A percentile compares a stretch with the other conserved stretches of the same genome.
Conservation (phyloP, 2,329 filamentous ascomycete genomes). For the Epichloe bromicola region DNA sequence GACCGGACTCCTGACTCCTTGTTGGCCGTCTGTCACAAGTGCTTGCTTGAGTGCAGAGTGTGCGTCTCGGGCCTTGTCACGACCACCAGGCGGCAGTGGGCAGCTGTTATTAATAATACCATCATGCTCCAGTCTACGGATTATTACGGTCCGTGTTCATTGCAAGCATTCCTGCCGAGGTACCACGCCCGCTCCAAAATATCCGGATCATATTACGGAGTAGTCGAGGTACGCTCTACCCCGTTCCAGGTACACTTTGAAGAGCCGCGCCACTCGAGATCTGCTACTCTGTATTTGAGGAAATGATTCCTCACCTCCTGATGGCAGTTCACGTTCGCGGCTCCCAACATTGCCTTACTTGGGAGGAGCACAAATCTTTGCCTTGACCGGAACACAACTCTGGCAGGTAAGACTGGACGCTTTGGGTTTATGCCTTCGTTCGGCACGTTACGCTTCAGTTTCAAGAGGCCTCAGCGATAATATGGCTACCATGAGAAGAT, state of each 20-base stretch:
- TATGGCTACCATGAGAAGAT: too few species aligned
- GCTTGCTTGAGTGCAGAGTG: neutral
- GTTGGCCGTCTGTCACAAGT: neutral
- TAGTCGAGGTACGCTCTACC: too few species aligned
- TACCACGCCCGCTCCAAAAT: neutral
- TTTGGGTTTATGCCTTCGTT: neutral
- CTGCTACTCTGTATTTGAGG: neutral
- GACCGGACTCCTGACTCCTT: neutral
- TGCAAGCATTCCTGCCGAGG: neutral
- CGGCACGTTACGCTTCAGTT: neutral
- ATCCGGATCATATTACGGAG: too few species aligned
- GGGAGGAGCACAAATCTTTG: neutral
- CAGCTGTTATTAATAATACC: too few species aligned
- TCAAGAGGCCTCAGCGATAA: too few species aligned
- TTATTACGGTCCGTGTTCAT: too few species aligned
- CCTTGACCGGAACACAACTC: neutral
- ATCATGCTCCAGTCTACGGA: neutral
- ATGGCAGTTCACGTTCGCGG: neutral
- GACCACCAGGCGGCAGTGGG: neutral
- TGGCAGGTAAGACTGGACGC: neutral
- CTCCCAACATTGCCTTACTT: neutral
- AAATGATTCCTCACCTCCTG: neutral
- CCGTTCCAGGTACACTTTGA: neutral
- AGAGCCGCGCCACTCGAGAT: neutral
- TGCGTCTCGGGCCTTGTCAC: too few species aligned